Percentiles rank a stretch among this genome's conserved stretches.
Evolutionary conservation across 805 yeast species (phyloP).

Genomic region (Alloascoidea africana): DNA sequence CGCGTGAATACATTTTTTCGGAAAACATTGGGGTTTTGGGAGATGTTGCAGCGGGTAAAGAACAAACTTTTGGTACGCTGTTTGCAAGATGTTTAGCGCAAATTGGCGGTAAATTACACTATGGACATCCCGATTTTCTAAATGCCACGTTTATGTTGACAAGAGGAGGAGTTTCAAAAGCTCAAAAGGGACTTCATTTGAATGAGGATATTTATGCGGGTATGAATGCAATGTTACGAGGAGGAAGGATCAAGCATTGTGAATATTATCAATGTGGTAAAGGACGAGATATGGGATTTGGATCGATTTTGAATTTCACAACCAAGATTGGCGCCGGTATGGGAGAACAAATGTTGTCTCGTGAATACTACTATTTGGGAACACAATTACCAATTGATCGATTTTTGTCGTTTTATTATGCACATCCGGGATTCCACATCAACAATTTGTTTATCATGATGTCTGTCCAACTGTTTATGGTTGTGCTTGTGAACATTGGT

Average conservation of each 20-base stretch:
- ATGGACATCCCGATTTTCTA: slow-evolving; percentile 93
- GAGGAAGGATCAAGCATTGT: slow-evolving; percentile 90
- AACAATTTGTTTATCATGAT: slow-evolving; percentile 79
- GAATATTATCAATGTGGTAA: slow-evolving; percentile 96
- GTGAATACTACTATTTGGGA: slow-evolving; percentile 87
- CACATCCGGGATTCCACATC: slow-evolving; percentile 93
- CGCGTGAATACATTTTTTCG: slow-evolving; percentile 88
- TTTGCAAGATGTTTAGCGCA: slow-evolving; percentile 89
- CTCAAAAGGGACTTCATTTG: slow-evolving; percentile 83
- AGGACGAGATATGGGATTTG: slow-evolving; percentile 90
- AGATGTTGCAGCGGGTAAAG: slow-evolving; percentile 95
- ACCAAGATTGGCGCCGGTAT: slow-evolving; percentile 96
- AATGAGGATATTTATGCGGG: slow-evolving; percentile 97
- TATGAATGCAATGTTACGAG: slow-evolving; percentile 76
- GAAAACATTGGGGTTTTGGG: slow-evolving; percentile 89
- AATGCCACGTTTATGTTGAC: slow-evolving; percentile 89
- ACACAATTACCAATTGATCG: slow-evolving; percentile 81
- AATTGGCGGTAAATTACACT: slow-evolving; percentile 88
- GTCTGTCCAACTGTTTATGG: slow-evolving; percentile 78
- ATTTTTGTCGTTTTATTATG: slow-evolving; percentile 85
- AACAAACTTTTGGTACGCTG: slow-evolving; percentile 91
- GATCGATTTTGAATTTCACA: slow-evolving; percentile 83
- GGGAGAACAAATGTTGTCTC: slow-evolving; percentile 90
- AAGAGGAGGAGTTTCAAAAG: slow-evolving; percentile 90
- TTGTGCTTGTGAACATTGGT: slow-evolving; percentile 67